Evolutionary conservation across 192 early-diverging fungal genomes (phyloP).

Genomic region (Backusella tuberculispora): DNA sequence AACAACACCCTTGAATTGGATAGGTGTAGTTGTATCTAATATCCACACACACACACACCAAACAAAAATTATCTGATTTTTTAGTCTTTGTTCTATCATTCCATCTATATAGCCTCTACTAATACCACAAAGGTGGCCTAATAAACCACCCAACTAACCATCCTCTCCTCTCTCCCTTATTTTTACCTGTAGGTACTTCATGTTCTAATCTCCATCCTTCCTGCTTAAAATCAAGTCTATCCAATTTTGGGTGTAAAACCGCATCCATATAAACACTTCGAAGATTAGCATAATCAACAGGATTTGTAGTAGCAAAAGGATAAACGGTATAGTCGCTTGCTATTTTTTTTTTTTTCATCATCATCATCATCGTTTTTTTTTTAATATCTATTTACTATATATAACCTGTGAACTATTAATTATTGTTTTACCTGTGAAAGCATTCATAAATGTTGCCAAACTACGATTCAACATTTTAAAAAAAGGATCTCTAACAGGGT

Average conservation of each 20-base stretch:
- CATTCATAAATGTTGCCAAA: constrained; percentile 98
- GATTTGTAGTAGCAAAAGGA: constrained; percentile 92
- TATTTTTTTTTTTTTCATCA: constrained; percentile 30
- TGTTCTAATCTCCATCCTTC: constrained; percentile 96
- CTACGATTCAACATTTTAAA: constrained; percentile 98
- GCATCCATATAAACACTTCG: constrained; percentile 92
- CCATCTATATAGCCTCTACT: background rate
- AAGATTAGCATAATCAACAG: constrained; percentile 87
- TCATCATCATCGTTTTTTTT: background rate
- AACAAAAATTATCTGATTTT: background rate
- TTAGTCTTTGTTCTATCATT: background rate
- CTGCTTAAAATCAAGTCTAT: constrained; percentile 86
- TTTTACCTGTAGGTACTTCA: constrained; percentile 59
- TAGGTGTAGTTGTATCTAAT: constrained; percentile 62
- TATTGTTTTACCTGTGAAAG: constrained; percentile 71
- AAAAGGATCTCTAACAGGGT: constrained; percentile 97
- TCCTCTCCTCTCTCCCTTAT: background rate
- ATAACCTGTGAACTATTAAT: too few species aligned
- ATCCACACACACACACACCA: background rate
- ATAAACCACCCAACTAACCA: background rate
- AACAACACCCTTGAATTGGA: constrained; percentile 93
- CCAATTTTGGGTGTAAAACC: constrained; percentile 79
- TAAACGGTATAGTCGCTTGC: constrained; percentile 89
- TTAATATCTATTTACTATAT: background rate
- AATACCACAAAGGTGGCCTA: background rate